phyloP scores from a whole-genome alignment of 2,329 filamentous ascomycete genomes.

The Fusarium sp. region DNA sequence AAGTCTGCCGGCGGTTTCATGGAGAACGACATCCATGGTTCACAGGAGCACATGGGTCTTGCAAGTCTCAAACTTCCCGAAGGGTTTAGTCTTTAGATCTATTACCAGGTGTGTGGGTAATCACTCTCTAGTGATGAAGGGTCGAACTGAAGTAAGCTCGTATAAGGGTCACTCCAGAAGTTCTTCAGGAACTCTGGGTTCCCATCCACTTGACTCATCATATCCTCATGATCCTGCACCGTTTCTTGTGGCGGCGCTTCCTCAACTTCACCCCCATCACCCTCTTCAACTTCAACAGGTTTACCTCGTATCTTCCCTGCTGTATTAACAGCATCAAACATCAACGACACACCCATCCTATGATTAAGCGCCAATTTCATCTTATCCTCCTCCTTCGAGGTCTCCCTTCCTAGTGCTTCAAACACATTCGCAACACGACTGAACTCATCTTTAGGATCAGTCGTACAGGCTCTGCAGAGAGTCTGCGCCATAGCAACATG shows the following conservation, averaged over 20 bases:
- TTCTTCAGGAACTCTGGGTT: constrained; percentile 14
- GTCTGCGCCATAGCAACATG: constrained; percentile 27
- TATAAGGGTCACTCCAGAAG: constrained; percentile 35
- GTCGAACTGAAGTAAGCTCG: constrained; percentile 29
- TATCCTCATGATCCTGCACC: background rate
- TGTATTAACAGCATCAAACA: constrained; percentile 25
- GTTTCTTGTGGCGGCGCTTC: background rate
- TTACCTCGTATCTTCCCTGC: constrained; percentile 28
- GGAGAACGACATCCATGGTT: constrained; percentile 43
- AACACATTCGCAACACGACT: constrained; percentile 18
- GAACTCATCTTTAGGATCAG: constrained; percentile 28
- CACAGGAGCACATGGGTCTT: constrained; percentile 39
- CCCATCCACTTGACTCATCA: background rate
- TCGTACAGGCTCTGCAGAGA: constrained; percentile 15
- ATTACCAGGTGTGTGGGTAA: background rate
- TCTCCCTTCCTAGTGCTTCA: constrained; percentile 20
- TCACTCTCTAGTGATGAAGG: background rate
- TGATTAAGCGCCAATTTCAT: constrained; percentile 19
- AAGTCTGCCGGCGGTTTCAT: constrained; percentile 38
- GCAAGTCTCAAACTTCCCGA: constrained; percentile 20
- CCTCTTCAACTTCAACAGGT: constrained; percentile 11
- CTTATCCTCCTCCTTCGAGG: background rate
- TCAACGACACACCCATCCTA: constrained; percentile 31
- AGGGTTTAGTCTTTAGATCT: fast-evolving
- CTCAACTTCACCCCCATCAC: background rate